Conservation (phyloP, 139 green algal genomes). For the Spirogloea muscicola region DNA sequence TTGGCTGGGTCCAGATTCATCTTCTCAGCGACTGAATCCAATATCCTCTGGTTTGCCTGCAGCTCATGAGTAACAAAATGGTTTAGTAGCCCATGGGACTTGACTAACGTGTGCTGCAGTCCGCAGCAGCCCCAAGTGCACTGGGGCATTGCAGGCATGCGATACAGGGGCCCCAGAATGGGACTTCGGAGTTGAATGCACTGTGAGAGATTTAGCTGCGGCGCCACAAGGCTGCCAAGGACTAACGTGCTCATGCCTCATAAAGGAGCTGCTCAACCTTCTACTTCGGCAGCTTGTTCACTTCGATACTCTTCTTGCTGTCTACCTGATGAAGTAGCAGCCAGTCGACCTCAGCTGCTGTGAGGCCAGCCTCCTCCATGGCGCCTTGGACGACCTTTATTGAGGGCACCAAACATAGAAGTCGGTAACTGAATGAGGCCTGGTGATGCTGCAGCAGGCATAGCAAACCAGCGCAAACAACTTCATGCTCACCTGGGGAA, state of each 20-base stretch:
- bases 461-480: neutral
- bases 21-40: slow-evolving; percentile 79
- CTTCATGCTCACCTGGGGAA: slow-evolving; percentile 61
- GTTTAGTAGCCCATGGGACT: neutral
- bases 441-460: neutral
- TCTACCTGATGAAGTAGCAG: slow-evolving; percentile 83
- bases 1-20: slow-evolving; percentile 65
- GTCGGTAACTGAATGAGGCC: neutral
- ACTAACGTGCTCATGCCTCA: too few species aligned
- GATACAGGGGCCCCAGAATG: neutral
- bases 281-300: too few species aligned
- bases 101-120: too few species aligned
- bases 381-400: slow-evolving; percentile 70
- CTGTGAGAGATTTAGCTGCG: neutral
- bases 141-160: neutral
- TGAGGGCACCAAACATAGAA: neutral
- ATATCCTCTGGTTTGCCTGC: slow-evolving; percentile 93
- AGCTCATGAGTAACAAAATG: neutral
- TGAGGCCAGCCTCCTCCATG: slow-evolving; percentile 67
- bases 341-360: slow-evolving; percentile 75
- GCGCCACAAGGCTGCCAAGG: neutral
- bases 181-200: neutral
- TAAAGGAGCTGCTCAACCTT: slow-evolving; percentile 9
- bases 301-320: too few species aligned
- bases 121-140: neutral